Percentiles rank a stretch among this genome's conserved stretches.
phyloP scores from a whole-genome alignment of 2,329 filamentous ascomycete species.

The Pseudogymnoascus sp. region DNA sequence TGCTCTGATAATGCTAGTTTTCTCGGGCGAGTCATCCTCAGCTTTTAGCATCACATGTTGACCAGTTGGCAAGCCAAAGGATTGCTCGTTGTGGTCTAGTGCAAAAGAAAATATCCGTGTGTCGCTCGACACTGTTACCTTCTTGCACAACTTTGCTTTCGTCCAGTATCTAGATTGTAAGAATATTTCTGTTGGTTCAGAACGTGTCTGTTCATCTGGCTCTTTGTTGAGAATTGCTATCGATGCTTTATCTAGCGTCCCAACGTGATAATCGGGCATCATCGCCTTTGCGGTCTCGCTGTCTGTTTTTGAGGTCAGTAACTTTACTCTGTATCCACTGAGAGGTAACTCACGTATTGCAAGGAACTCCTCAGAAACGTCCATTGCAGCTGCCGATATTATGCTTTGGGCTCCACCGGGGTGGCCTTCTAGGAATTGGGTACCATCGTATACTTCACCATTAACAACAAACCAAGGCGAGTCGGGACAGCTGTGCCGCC shows the following conservation, averaged over 20 bases:
- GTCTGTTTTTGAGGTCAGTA: slow-evolving; percentile 46
- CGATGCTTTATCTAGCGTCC: slow-evolving; percentile 59
- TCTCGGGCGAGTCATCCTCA: slow-evolving; percentile 52
- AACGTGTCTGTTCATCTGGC: slow-evolving; percentile 30
- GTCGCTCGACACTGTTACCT: slow-evolving; percentile 65
- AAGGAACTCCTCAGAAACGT: slow-evolving; percentile 82
- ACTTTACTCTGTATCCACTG: not conserved
- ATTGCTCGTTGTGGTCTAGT: slow-evolving; percentile 63
- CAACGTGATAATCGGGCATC: slow-evolving; percentile 82
- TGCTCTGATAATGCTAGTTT: slow-evolving; percentile 69
- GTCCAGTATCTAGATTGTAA: slow-evolving; percentile 65
- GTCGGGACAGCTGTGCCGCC: slow-evolving; percentile 54
- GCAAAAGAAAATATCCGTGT: slow-evolving; percentile 75
- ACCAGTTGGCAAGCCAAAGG: slow-evolving; percentile 69
- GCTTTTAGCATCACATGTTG: slow-evolving; percentile 83
- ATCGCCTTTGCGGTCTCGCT: slow-evolving; percentile 86
- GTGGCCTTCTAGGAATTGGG: slow-evolving; percentile 69
- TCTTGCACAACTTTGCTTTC: slow-evolving; percentile 61
- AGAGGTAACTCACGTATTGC: slow-evolving; percentile 66
- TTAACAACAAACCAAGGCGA: slow-evolving; percentile 83
- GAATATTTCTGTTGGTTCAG: slow-evolving; percentile 48
- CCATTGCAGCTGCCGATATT: slow-evolving; percentile 69
- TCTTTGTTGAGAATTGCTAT: slow-evolving; percentile 43
- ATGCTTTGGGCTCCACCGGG: slow-evolving; percentile 85
- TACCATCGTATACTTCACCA: slow-evolving; percentile 84